Base-by-base conservation (phyloP, 805 yeast species). In the Metschnikowia corniflorae region DNA sequence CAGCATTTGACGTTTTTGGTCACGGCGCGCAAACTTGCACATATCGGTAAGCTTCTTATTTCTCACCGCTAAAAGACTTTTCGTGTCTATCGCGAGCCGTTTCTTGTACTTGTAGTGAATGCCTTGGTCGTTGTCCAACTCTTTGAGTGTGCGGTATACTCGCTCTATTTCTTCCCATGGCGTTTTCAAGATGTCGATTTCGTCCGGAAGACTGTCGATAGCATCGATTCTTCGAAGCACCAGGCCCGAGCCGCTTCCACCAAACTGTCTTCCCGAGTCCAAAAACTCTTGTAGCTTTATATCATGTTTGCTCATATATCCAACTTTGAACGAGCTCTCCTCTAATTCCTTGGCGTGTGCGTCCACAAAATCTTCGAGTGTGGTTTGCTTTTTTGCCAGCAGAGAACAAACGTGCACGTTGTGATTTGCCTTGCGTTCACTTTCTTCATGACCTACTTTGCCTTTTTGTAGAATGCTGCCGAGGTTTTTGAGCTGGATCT, bases 231-330 rank as follows among this genome's bases (percentile, higher is more conserved):
- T 44, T 43, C 65, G 63, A 18, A 65, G 43, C 43, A 51, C 61
- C 48, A 63, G 70, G 17, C 59, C 59, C 9, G 66, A 56, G 4
- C 60, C 54, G 37, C 55, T 55, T 14, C 64, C 52, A 25, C 57
- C 54, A 37, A 65, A 61, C 38, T 57, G 68, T 28, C 53, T 39
- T n/a, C 64, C 65, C 31, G 58, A 53, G 39, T 63, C 69, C 28
- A 66, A 48, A 38, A 55, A 60, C 33, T 53, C 51, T 38, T 66
- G 71, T 16, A 65, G 54, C 31, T 44, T 42, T 20, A 66, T 45
- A 39, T 66, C 70, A 16, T 63, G 61, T n/a, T 54, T 52, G 13
- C 66, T 51, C 70, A 65, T 65, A 43, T 54, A 60, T 8, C 63
- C 58, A 10, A 61, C 46, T 25, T 53, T 54, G 15, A 56, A 62